phyloP scores from a whole-genome alignment of 306 rosid genomes.

The Cucurbita argyrosperma region DNA sequence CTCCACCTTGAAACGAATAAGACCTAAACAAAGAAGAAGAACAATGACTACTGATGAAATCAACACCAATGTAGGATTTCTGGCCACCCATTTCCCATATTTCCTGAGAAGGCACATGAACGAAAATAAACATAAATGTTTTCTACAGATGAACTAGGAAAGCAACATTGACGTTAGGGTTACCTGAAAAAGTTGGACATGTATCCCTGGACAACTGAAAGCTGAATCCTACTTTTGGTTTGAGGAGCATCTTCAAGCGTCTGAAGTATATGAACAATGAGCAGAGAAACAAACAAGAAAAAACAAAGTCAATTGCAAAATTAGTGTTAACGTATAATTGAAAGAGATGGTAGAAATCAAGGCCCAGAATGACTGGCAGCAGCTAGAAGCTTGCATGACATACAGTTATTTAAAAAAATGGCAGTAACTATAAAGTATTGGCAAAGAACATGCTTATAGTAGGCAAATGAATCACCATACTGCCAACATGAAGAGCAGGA shows the following conservation, averaged over 20 bases:
- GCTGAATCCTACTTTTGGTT: conserved; percentile 36
- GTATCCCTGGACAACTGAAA: conserved; percentile 83
- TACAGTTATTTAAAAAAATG: background rate
- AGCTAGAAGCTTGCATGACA: background rate
- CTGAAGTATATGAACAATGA: conserved; percentile 18
- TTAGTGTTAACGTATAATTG: background rate
- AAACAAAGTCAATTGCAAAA: background rate
- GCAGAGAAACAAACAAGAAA: background rate
- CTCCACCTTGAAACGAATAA: conserved; percentile 80
- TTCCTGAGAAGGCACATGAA: conserved; percentile 30
- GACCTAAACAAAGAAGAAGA: conserved; percentile 81
- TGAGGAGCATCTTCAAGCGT: conserved; percentile 56
- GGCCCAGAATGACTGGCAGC: background rate
- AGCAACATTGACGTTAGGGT: conserved; percentile 10
- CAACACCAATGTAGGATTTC: conserved; percentile 59
- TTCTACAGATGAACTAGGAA: background rate
- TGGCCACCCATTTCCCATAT: conserved; percentile 84
- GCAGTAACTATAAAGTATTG: background rate
- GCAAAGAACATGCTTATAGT: background rate
- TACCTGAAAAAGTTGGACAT: conserved; percentile 78
- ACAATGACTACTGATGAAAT: conserved; percentile 56
- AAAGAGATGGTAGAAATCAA: background rate
- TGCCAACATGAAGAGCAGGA: background rate
- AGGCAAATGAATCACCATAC: background rate
- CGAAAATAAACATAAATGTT: background rate